These are phyloP conservation scores for Logfia minima DNA, from an alignment of 129 eudicot species.

Conservation along the genomic window DNA sequence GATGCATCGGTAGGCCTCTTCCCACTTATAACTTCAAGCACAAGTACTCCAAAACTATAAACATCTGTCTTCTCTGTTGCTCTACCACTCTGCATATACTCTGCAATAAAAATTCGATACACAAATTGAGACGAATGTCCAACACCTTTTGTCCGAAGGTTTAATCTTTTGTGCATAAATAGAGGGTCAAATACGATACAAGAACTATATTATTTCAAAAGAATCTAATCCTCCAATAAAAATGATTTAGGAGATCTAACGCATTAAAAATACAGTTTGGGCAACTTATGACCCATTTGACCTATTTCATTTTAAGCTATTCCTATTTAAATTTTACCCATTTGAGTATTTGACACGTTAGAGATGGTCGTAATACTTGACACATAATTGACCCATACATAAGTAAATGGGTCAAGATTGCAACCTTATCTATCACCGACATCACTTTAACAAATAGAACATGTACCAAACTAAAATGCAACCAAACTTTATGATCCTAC, in stretches of 20 bases:
- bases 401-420: neutral
- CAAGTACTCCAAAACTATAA: slow-evolving; percentile 77
- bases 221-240: neutral
- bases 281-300: neutral
- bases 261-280: neutral
- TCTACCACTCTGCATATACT: slow-evolving; percentile 97
- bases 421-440: neutral
- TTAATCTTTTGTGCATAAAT: neutral
- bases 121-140: neutral
- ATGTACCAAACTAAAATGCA: neutral
- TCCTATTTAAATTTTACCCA: neutral
- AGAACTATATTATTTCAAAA: neutral
- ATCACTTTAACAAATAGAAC: neutral
- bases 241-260: neutral
- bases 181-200: neutral
- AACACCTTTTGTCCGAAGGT: neutral
- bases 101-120: slow-evolving; percentile 40
- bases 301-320: neutral
- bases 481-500: slow-evolving; percentile 36
- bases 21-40: slow-evolving; percentile 75
- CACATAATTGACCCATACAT: neutral
- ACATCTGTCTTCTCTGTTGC: slow-evolving; percentile 84
- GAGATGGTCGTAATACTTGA: neutral
- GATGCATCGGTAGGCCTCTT: slow-evolving; percentile 89
- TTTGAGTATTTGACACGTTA: neutral